Evolutionary conservation across 495 filamentous ascomycete genomes (phyloP).

Genomic region (Chaetomium cochliodes): DNA sequence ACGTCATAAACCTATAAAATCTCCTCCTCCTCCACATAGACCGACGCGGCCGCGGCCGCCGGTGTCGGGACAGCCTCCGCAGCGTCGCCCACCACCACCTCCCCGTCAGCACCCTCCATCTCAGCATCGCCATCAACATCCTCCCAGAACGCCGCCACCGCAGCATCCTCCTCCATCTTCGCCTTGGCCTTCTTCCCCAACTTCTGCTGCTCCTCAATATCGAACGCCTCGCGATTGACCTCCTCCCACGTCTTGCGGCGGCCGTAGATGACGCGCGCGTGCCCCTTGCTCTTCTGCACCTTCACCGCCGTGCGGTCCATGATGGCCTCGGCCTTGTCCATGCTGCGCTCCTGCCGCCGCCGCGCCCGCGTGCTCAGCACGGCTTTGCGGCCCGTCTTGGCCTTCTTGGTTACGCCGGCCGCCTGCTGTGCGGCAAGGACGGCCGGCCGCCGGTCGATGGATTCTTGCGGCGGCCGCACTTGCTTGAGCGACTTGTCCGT

Average conservation of each 20-base stretch:
- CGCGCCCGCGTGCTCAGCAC: slow-evolving; percentile 63
- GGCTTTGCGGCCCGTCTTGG: slow-evolving; percentile 60
- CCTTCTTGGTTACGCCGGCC: slow-evolving; percentile 63
- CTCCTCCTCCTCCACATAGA: slow-evolving; percentile 25
- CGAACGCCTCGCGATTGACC: slow-evolving; percentile 48
- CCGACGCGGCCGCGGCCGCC: not conserved
- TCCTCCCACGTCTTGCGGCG: slow-evolving; percentile 59
- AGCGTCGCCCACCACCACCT: not conserved
- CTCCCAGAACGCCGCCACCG: slow-evolving; percentile 28
- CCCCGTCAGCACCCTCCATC: slow-evolving; percentile 25
- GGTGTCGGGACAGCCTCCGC: not conserved
- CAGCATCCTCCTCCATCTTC: slow-evolving; percentile 29
- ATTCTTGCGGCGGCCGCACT: slow-evolving; percentile 55
- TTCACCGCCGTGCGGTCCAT: slow-evolving; percentile 70
- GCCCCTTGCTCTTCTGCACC: slow-evolving; percentile 61
- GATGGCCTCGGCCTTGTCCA: slow-evolving; percentile 70
- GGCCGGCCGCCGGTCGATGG: slow-evolving; percentile 53
- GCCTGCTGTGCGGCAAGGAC: slow-evolving; percentile 60
- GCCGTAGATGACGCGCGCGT: slow-evolving; percentile 58
- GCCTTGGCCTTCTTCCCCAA: slow-evolving; percentile 24
- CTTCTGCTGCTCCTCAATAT: slow-evolving; percentile 11
- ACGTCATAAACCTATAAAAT: slow-evolving; percentile 20
- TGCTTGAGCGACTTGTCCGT: slow-evolving; percentile 72
- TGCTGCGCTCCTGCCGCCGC: slow-evolving; percentile 64
- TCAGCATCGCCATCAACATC: slow-evolving; percentile 31